Percentiles rank a stretch among this genome's conserved stretches.
Conservation (phyloP, 2,329 filamentous ascomycete species). For the Exophiala xenobiotica region DNA sequence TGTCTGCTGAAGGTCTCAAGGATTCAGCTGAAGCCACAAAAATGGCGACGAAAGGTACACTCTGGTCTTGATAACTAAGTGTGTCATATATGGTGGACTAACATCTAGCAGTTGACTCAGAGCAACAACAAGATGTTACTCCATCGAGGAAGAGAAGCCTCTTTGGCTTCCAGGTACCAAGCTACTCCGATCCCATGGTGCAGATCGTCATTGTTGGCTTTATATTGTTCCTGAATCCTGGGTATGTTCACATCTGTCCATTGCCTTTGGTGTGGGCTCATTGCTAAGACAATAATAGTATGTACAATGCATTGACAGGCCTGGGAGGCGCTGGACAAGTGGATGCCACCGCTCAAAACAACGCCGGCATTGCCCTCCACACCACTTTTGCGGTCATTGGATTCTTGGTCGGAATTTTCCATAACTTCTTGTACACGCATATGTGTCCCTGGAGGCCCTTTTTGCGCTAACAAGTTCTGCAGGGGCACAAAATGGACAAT, state of each 20-base stretch:
- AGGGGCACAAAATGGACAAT: constrained; percentile 45
- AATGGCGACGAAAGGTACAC: constrained; percentile 7
- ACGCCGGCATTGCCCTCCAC: constrained; percentile 37
- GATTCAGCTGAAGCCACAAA: background rate
- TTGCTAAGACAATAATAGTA: constrained; percentile 42
- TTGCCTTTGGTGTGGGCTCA: constrained; percentile 65
- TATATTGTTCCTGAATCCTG: constrained; percentile 69
- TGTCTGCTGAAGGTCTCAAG: background rate
- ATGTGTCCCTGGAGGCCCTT: background rate
- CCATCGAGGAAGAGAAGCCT: background rate
- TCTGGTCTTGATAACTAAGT: no score
- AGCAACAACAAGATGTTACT: constrained; percentile 4
- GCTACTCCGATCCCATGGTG: constrained; percentile 70
- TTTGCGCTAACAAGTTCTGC: constrained; percentile 31
- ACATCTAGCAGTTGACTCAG: constrained; percentile 3
- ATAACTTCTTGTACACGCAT: constrained; percentile 30
- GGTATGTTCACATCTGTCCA: constrained; percentile 57
- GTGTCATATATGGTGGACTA: no score
- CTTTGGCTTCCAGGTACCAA: constrained; percentile 50
- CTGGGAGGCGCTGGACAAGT: constrained; percentile 60
- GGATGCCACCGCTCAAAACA: constrained; percentile 33
- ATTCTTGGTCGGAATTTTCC: constrained; percentile 58
- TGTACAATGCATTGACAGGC: constrained; percentile 63
- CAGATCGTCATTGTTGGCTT: constrained; percentile 70
- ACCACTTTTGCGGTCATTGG: constrained; percentile 67